A percentile compares a stretch with the other conserved stretches of the same genome.
Evolutionary conservation across 2,329 filamentous ascomycete species (phyloP).

Genomic region (Sclerotinia borealis): DNA sequence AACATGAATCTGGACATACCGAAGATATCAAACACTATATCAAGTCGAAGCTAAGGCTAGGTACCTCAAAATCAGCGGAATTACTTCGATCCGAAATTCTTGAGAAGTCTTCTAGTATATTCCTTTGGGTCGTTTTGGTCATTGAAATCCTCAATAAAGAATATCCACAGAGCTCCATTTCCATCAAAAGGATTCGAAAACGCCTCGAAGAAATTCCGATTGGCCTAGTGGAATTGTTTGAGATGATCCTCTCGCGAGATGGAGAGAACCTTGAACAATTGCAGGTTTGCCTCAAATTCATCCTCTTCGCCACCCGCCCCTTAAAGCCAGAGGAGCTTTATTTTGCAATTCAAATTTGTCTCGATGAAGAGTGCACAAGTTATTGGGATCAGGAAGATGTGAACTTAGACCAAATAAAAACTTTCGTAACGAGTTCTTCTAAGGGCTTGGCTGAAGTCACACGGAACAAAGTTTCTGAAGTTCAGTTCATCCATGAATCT

Average conservation of each 20-base stretch:
- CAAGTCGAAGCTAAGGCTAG: slow-evolving; percentile 22
- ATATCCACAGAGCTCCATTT: slow-evolving; percentile 27
- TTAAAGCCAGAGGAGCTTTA: slow-evolving; percentile 24
- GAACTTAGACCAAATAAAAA: slow-evolving; percentile 30
- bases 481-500: slow-evolving; percentile 39
- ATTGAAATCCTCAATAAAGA: slow-evolving; percentile 40
- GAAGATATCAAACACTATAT: slow-evolving; percentile 30
- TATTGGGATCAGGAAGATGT: slow-evolving; percentile 25
- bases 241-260: slow-evolving; percentile 37
- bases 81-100: slow-evolving; percentile 16
- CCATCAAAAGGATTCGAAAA: slow-evolving; percentile 32
- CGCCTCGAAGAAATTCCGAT: slow-evolving; percentile 31
- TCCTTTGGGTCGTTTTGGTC: slow-evolving; percentile 24
- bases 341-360: slow-evolving; percentile 18
- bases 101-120: slow-evolving; percentile 19
- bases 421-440: slow-evolving; percentile 36
- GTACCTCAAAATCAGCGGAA: slow-evolving; percentile 15
- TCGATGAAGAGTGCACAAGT: slow-evolving; percentile 15
- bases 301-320: slow-evolving; percentile 41
- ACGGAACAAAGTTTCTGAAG: slow-evolving; percentile 25
- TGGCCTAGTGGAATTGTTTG: slow-evolving; percentile 17
- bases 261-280: slow-evolving; percentile 36
- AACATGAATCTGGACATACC: slow-evolving; percentile 26
- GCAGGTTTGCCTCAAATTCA: slow-evolving; percentile 44
- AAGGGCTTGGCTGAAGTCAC: slow-evolving; percentile 39